phyloP scores from a whole-genome alignment of 768 basidiomycete species.

The Calocybe indica region DNA sequence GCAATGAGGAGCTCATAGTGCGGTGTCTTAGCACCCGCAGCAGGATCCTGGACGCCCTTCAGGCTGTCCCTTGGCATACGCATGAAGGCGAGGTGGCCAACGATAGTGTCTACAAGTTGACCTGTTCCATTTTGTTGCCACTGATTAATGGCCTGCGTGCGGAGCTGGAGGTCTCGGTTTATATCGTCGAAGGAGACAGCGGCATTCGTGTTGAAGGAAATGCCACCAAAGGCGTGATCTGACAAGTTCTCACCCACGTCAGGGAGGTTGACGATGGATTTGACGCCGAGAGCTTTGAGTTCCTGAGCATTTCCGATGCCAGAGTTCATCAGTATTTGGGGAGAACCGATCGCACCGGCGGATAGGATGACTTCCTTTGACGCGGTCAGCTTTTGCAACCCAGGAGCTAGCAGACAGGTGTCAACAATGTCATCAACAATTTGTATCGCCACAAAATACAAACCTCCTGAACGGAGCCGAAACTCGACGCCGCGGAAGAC shows the following conservation, averaged over 20 bases:
- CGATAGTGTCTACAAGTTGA: constrained; percentile 14
- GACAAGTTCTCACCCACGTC: constrained; percentile 22
- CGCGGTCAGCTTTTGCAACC: constrained; percentile 21
- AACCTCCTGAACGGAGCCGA: too few species aligned
- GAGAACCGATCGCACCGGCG: constrained; percentile 27
- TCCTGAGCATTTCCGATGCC: constrained; percentile 24
- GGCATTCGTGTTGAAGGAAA: constrained; percentile 21
- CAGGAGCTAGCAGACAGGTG: background rate
- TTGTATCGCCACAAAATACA: too few species aligned
- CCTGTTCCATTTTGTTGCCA: constrained; percentile 25
- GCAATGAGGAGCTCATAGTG: constrained; percentile 14
- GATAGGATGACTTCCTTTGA: constrained; percentile 47
- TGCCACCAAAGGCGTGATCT: constrained; percentile 18
- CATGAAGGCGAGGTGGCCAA: constrained; percentile 18
- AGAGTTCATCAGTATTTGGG: constrained; percentile 24
- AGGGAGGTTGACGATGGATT: constrained; percentile 16
- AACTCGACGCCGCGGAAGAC: too few species aligned
- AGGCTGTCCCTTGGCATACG: constrained; percentile 19
- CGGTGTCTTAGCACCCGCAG: constrained; percentile 16
- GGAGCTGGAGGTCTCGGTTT: constrained; percentile 13
- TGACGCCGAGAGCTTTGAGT: constrained; percentile 17
- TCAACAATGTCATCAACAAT: too few species aligned
- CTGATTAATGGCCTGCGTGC: constrained; percentile 13
- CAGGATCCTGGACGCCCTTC: constrained; percentile 13
- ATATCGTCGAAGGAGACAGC: constrained; percentile 21